Base-by-base conservation (phyloP, 495 filamentous ascomycete genomes). In the Sabuloglossum arenarium region DNA sequence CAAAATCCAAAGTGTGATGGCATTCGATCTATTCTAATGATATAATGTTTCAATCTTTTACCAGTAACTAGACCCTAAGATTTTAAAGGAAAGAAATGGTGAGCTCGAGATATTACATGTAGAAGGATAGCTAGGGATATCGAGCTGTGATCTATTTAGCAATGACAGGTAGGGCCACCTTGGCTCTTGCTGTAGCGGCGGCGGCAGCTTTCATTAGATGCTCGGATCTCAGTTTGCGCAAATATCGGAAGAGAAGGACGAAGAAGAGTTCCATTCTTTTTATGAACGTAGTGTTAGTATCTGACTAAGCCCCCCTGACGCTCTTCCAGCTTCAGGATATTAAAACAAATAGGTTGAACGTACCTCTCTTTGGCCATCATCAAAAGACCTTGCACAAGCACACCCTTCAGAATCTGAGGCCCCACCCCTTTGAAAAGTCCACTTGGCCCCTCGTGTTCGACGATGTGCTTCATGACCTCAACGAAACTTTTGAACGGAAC, bases 311-410 rank as follows among this genome's bases (percentile, higher is more conserved):
- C n/a, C n/a, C n/a, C n/a, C n/a, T n/a, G n/a, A n/a, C n/a, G n/a
- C 55, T 71, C 65, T 46, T 4, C 0, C 55, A 30, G 39, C 25
- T 53, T 58, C 12, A 14, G 31, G 52, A n/a, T 10, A 42, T 37
- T 27, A 9, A 23, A 25, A 14, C 28, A 14, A 1, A 42, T 16
- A 30, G 14, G 19, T 27, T 23, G 28, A 32, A 29, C 79, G 59
- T 76, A 93, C 88, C 88, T 79, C 69, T 99, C 93, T 72, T 99
- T 99, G 3, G 86, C 94, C 91, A 97, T 99, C 91, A 99, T 99
- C 25, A 99, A 71, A 51, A 97, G 72, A 54, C 91, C 91, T 64
- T 99, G 91, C 5, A 99, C 91, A 47, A 97, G 62, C 46, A 99
- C 70, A 19, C 93, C 91, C 69, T 99, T 99, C 49, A 84, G 63